Percentiles rank a stretch among this genome's conserved stretches.
phyloP scores from a whole-genome alignment of 1,139 yeast species.

The Hanseniaspora uvarum region DNA sequence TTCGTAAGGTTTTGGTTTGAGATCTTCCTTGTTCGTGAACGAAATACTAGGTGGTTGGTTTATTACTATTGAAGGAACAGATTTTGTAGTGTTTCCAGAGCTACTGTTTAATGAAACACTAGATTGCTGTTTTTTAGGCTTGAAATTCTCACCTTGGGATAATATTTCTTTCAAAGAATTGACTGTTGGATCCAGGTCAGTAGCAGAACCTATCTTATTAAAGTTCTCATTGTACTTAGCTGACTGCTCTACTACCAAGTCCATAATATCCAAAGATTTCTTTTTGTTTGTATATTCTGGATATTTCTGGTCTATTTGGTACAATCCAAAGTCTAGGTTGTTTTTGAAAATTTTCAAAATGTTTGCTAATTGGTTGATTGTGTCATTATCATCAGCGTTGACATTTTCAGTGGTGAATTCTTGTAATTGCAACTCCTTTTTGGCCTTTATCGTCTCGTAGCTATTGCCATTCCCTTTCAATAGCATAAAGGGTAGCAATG shows the following conservation, averaged over 20 bases:
- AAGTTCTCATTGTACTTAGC: constrained; percentile 24
- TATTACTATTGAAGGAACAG: not conserved
- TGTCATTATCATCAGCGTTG: not conserved
- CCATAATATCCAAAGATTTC: constrained; percentile 19
- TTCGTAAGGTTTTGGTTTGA: constrained; percentile 5
- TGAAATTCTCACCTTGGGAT: constrained; percentile 14
- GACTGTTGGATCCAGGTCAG: constrained; percentile 19
- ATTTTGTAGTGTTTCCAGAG: not conserved
- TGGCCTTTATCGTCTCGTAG: not conserved
- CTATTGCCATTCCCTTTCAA: not conserved
- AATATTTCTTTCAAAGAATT: constrained; percentile 23
- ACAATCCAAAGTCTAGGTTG: constrained; percentile 3
- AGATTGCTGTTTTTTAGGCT: not conserved
- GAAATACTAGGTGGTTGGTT: not conserved
- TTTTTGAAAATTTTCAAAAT: constrained; percentile 3
- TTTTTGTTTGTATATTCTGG: constrained; percentile 15
- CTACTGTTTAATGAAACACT: not conserved
- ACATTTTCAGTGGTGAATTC: constrained; percentile 5
- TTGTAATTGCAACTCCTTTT: constrained; percentile 8
- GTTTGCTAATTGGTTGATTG: constrained; percentile 1
- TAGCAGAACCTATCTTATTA: constrained; percentile 22
- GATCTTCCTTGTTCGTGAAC: not conserved
- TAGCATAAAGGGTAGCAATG: constrained; percentile 9
- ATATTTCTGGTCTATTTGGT: constrained; percentile 1
- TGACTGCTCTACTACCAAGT: constrained; percentile 25